phyloP scores from a whole-genome alignment of 108 stramenopile species.

The Cylindrotheca fusiformis region DNA sequence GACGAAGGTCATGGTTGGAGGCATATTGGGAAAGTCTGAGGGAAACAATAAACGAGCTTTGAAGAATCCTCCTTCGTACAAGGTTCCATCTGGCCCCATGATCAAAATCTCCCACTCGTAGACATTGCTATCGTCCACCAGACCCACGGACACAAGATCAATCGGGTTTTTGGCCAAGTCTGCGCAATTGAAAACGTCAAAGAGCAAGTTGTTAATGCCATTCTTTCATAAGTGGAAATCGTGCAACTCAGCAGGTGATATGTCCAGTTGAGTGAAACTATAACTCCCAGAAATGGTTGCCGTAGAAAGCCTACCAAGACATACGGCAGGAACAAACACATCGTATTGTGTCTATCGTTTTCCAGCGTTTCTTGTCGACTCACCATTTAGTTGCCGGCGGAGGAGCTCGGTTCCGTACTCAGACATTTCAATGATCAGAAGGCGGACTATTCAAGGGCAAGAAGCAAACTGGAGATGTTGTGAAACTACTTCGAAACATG shows the following conservation, averaged over 20 bases:
- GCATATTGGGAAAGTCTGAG: constrained; percentile 95
- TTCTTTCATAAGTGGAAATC: too few relatives aligned
- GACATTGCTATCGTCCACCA: constrained; percentile 80
- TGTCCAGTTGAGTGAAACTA: too few relatives aligned
- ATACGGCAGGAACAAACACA: neutral
- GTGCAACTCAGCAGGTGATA: too few relatives aligned
- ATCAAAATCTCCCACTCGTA: constrained; percentile 97
- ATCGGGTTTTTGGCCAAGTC: constrained; percentile 87
- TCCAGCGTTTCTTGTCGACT: constrained; percentile 23
- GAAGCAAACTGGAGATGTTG: too few relatives aligned
- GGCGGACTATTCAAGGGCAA: too few relatives aligned
- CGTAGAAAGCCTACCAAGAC: neutral
- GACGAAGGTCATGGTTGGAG: constrained; percentile 87
- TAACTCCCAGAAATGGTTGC: too few relatives aligned
- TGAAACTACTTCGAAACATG: too few relatives aligned
- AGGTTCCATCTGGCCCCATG: constrained; percentile 91
- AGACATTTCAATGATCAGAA: constrained; percentile 44
- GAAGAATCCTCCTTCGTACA: constrained; percentile 97
- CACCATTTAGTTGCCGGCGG: constrained; percentile 78
- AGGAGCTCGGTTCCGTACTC: constrained; percentile 87
- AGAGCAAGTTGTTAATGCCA: too few relatives aligned
- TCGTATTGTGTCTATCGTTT: neutral
- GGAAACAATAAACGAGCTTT: constrained; percentile 93
- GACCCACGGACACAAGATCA: constrained; percentile 86
- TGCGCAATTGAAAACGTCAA: constrained; percentile 16